phyloP scores from a whole-genome alignment of 1,284 basidiomycete species.

The Papiliotrema terrestris region DNA sequence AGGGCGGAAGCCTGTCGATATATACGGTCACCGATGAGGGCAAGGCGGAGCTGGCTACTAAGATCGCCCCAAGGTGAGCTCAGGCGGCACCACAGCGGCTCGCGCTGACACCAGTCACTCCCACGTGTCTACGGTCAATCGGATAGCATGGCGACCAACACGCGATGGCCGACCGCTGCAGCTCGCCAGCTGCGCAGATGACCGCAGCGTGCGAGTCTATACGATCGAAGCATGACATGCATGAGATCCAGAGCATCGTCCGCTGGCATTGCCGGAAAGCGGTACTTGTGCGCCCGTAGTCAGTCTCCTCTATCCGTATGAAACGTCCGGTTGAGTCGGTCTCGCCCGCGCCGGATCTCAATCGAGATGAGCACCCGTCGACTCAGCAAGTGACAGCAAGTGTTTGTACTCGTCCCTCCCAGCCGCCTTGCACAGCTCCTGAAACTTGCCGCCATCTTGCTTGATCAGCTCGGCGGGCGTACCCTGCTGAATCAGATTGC shows the following conservation, averaged over 20 bases:
- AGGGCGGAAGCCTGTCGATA: slow-evolving; percentile 43
- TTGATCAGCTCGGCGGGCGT: slow-evolving; percentile 28
- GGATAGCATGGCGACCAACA: slow-evolving; percentile 40
- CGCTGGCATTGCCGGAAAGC: no score
- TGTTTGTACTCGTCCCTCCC: slow-evolving; percentile 32
- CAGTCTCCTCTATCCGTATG: no score
- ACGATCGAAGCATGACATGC: slow-evolving; percentile 9
- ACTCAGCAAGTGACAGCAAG: slow-evolving; percentile 20
- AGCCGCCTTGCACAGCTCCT: slow-evolving; percentile 26
- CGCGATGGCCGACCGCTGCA: slow-evolving; percentile 11
- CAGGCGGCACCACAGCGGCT: neutral
- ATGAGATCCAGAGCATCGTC: neutral
- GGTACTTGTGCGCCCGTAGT: no score
- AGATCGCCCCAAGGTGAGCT: slow-evolving; percentile 20
- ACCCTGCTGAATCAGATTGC: slow-evolving; percentile 32
- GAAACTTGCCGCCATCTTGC: slow-evolving; percentile 29
- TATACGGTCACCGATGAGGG: slow-evolving; percentile 11
- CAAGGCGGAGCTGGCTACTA: slow-evolving; percentile 3
- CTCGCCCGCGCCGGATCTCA: no score
- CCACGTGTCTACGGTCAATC: slow-evolving; percentile 46
- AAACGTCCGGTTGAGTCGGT: no score
- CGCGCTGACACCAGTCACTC: slow-evolving; percentile 1
- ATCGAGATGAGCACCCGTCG: no score
- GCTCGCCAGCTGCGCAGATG: slow-evolving; percentile 50
- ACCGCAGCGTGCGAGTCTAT: slow-evolving; percentile 47